Evolutionary conservation across 768 basidiomycete genomes (phyloP).

Genomic region (Lyophyllum decastes): DNA sequence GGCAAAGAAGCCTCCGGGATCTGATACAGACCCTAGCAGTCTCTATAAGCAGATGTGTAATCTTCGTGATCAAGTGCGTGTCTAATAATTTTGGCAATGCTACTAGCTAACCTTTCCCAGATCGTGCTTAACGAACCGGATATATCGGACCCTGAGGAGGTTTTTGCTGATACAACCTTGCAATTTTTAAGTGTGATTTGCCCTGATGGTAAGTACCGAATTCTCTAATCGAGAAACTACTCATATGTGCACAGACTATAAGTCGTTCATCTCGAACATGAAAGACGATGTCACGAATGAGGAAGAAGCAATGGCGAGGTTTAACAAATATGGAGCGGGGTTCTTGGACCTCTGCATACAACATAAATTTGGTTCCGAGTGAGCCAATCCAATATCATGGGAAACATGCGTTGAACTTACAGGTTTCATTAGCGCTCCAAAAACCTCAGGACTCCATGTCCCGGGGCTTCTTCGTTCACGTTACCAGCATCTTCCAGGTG

Average conservation of each 20-base stretch:
- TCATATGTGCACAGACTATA: conserved; percentile 29
- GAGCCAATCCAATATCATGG: not conserved
- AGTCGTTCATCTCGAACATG: conserved; percentile 39
- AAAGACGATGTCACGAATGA: conserved; percentile 35
- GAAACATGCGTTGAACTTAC: not conserved
- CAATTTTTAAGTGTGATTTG: conserved; percentile 37
- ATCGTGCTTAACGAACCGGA: conserved; percentile 24
- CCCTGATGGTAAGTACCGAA: conserved; percentile 37
- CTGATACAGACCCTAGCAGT: conserved; percentile 16
- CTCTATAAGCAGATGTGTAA: conserved; percentile 26
- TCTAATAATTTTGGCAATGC: not conserved
- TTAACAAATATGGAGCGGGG: conserved; percentile 31
- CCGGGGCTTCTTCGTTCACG: conserved; percentile 30
- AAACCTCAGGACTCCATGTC: conserved; percentile 19
- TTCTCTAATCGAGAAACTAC: not conserved
- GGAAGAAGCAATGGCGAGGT: conserved; percentile 44
- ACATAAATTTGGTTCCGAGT: conserved; percentile 22
- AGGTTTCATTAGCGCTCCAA: not conserved
- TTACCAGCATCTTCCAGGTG: conserved; percentile 24
- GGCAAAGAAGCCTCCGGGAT: not conserved
- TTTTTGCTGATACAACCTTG: conserved; percentile 37
- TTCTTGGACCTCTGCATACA: conserved; percentile 41
- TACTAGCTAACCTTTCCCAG: conserved; percentile 17
- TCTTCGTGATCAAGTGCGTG: conserved; percentile 26
- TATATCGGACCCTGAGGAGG: conserved; percentile 27